Conservation (phyloP, 1,284 basidiomycete species). For the Sanghuangporus sanghuang region DNA sequence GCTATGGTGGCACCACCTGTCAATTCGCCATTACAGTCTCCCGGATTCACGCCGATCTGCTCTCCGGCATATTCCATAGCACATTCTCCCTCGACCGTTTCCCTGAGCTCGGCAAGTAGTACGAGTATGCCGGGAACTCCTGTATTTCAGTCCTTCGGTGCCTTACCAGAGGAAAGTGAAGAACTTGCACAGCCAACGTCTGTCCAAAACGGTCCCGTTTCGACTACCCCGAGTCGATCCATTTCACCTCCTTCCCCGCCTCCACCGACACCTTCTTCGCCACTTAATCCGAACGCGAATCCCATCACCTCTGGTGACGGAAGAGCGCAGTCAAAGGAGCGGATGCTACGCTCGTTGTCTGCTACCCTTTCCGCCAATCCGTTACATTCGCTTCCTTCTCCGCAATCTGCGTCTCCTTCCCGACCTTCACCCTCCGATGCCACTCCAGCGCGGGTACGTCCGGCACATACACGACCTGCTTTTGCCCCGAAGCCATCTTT, state of each 20-base stretch:
- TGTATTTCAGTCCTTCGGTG: neutral
- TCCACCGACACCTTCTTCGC: slow-evolving; percentile 8
- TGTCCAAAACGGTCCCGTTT: neutral
- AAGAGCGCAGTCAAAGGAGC: neutral
- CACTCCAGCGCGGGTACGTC: slow-evolving; percentile 6
- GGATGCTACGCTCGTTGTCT: neutral
- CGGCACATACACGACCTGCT: slow-evolving; percentile 15
- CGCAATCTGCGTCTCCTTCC: neutral
- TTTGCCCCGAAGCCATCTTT: slow-evolving; percentile 14
- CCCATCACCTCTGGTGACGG: neutral
- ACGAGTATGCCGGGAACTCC: slow-evolving; percentile 7
- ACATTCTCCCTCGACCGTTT: slow-evolving; percentile 9
- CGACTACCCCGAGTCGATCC: neutral
- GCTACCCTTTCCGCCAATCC: neutral
- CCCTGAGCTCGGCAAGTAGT: slow-evolving; percentile 4
- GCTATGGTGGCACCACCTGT: neutral
- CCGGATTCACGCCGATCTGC: neutral
- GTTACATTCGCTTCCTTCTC: neutral
- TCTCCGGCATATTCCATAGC: neutral
- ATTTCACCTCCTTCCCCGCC: neutral
- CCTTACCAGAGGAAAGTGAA: neutral
- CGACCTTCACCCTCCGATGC: neutral
- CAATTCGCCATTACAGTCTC: neutral
- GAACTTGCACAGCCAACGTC: neutral
- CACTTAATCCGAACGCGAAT: slow-evolving; percentile 4